phyloP scores from a whole-genome alignment of 306 rosid genomes.

The Luffa acutangula region DNA sequence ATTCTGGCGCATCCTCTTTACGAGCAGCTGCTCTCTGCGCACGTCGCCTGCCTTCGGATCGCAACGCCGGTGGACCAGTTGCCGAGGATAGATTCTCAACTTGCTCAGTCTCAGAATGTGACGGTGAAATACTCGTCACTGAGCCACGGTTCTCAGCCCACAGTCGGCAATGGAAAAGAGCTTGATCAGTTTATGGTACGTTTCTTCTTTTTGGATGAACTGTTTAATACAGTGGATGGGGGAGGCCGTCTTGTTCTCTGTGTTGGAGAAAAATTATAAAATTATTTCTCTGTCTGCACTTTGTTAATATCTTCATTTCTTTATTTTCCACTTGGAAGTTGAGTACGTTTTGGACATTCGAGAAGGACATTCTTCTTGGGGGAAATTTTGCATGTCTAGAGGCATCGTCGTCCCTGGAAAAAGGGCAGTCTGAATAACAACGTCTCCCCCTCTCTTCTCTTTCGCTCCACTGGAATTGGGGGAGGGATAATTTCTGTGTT shows the following conservation, averaged over 20 bases:
- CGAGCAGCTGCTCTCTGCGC: slow-evolving; percentile 77
- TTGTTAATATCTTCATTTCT: background rate
- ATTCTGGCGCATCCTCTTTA: slow-evolving; percentile 78
- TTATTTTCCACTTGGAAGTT: background rate
- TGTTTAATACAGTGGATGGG: background rate
- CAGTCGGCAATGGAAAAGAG: slow-evolving; percentile 62
- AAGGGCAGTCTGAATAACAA: background rate
- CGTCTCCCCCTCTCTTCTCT: background rate
- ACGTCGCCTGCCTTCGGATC: slow-evolving; percentile 76
- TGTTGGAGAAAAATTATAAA: background rate
- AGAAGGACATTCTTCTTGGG: background rate
- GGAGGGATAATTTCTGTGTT: background rate
- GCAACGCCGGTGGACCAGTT: slow-evolving; percentile 97
- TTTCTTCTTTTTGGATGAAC: background rate
- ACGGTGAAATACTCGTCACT: slow-evolving; percentile 75
- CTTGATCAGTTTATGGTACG: slow-evolving; percentile 96
- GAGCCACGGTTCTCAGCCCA: slow-evolving; percentile 28
- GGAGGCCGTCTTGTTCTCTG: background rate
- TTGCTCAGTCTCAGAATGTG: slow-evolving; percentile 86
- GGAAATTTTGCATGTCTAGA: background rate
- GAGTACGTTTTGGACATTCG: background rate
- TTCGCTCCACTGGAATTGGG: background rate
- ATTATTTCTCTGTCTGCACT: slow-evolving; percentile 1
- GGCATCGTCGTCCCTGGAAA: background rate
- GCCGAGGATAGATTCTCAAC: slow-evolving; percentile 90